These are phyloP conservation scores for Hygrophila difformis DNA, from an alignment of 257 asterid genomes.

Conservation along the genomic window DNA sequence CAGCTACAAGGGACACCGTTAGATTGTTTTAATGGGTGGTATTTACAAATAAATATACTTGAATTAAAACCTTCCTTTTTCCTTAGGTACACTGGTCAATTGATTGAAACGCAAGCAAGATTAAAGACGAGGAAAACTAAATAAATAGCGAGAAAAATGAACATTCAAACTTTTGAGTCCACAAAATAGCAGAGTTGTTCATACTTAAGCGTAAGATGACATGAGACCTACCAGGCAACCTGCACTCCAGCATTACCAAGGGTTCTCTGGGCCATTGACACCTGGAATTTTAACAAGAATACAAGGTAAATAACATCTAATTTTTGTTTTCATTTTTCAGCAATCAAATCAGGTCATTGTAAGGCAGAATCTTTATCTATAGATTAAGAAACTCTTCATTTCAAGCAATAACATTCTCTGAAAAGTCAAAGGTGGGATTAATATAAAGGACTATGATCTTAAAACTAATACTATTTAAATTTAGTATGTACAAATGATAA, in stretches of 20 bases:
- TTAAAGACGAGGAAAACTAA: not conserved
- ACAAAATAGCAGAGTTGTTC: not conserved
- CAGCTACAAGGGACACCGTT: not conserved
- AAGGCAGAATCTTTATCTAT: too few species aligned
- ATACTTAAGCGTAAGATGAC: slow-evolving; percentile 4
- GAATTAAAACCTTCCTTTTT: not conserved
- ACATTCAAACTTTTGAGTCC: not conserved
- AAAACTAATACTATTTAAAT: not conserved
- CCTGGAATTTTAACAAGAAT: slow-evolving; percentile 41
- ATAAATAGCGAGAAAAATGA: not conserved
- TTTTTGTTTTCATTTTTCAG: slow-evolving; percentile 2
- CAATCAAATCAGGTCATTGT: too few species aligned
- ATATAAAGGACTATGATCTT: not conserved
- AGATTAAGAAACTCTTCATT: too few species aligned
- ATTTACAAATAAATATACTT: not conserved
- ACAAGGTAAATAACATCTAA: slow-evolving; percentile 7
- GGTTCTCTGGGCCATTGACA: slow-evolving; percentile 87
- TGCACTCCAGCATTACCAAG: slow-evolving; percentile 83
- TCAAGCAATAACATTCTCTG: too few species aligned
- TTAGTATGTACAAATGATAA: not conserved
- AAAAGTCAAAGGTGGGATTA: not conserved
- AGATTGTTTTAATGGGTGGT: not conserved
- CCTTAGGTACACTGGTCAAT: not conserved
- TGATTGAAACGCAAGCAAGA: not conserved
- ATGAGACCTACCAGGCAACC: slow-evolving; percentile 55